phyloP scores from a whole-genome alignment of 441 rosid genomes.

The Corymbia calophylla region DNA sequence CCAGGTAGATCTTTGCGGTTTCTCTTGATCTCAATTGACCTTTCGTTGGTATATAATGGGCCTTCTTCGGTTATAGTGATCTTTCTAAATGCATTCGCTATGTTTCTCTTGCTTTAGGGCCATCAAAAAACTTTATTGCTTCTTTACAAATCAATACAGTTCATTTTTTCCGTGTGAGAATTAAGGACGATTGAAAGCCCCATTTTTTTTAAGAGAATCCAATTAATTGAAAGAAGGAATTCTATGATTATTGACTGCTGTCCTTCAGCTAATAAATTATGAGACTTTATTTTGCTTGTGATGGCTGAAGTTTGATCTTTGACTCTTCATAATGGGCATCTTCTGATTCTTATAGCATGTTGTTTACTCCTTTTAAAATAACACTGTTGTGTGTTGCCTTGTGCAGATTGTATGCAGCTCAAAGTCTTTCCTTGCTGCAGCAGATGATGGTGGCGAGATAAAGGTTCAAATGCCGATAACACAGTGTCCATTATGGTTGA shows the following conservation, averaged over 20 bases:
- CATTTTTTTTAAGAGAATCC: fast-evolving
- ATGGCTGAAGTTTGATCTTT: not conserved
- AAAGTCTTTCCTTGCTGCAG: slow-evolving; percentile 66
- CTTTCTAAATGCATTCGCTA: not conserved
- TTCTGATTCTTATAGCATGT: not conserved
- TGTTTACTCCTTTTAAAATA: not conserved
- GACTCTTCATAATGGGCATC: not conserved
- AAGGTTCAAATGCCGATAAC: slow-evolving; percentile 39
- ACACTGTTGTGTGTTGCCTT: not conserved
- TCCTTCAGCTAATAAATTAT: not conserved
- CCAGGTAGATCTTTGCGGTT: slow-evolving; percentile 35
- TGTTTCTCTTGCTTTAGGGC: not conserved
- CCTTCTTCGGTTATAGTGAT: not conserved
- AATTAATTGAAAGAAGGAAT: not conserved
- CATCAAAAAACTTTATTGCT: not conserved
- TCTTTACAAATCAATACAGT: not conserved
- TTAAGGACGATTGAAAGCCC: not conserved
- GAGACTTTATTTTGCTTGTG: not conserved
- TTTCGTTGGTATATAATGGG: not conserved
- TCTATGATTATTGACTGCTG: not conserved
- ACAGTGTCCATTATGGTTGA: not conserved
- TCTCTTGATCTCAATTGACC: not conserved
- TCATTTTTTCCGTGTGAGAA: not conserved
- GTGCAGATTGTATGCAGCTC: slow-evolving; percentile 65
- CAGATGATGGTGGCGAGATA: slow-evolving; percentile 79